Percentiles rank a stretch among this genome's conserved stretches.
Evolutionary conservation across 768 basidiomycete species (phyloP).

Genomic region (Trametes cubensis): DNA sequence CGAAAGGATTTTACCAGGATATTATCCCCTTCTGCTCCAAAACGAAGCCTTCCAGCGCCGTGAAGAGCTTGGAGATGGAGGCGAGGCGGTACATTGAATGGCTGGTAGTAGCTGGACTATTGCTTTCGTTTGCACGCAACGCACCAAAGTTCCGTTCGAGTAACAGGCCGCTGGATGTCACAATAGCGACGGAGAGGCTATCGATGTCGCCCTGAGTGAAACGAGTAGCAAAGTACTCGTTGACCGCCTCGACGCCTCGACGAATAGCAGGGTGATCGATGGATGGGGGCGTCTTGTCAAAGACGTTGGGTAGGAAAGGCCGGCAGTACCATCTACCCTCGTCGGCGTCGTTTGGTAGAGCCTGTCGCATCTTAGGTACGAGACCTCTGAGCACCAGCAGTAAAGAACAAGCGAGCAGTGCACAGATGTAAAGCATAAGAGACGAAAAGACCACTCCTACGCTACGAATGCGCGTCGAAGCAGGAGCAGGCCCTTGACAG

Average conservation of each 20-base stretch:
- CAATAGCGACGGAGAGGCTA: conserved; percentile 52
- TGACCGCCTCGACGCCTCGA: conserved; percentile 7
- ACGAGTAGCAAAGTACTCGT: conserved; percentile 23
- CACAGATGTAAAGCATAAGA: no score
- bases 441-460: no score
- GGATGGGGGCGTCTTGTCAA: conserved; percentile 27
- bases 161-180: conserved; percentile 47
- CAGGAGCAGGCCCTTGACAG: no score
- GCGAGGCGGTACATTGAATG: conserved; percentile 56
- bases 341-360: not conserved
- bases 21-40: conserved; percentile 47
- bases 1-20: conserved; percentile 36
- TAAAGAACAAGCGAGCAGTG: no score
- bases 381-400: no score
- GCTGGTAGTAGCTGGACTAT: conserved; percentile 25
- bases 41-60: conserved; percentile 50
- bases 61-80: conserved; percentile 55
- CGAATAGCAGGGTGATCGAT: conserved; percentile 23
- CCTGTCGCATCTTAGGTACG: no score
- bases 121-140: conserved; percentile 13
- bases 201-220: conserved; percentile 43
- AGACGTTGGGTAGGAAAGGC: conserved; percentile 32
- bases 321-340: conserved; percentile 31
- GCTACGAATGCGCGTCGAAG: no score
- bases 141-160: conserved; percentile 49